Base-by-base conservation (phyloP, 2,329 filamentous ascomycete genomes). In the Rhynchosporium secalis region DNA sequence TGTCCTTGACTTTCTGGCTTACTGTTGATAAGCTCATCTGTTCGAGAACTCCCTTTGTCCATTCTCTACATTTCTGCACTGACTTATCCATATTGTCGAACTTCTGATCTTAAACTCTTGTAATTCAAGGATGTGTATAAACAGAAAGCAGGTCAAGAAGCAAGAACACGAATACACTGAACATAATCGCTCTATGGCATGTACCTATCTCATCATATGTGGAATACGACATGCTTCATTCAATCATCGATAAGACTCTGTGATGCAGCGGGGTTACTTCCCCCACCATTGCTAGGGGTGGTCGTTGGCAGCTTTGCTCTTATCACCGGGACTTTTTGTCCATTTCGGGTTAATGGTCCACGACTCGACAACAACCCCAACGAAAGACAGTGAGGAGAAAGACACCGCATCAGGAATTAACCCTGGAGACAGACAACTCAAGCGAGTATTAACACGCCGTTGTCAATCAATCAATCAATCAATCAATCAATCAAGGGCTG, bases 281-380 rank as follows among this genome's bases (percentile, higher is more conserved):
- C 66, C 63, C 68, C 62, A 51, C 61, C 56, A 63, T 62, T 65
- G 46, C 52, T 36, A 29, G 60, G 31, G 40, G 46, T 31, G 43
- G 33, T 46, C 43, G 57, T 62, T 61, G 60, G 63, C 45, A 41
- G 29, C 12, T 56, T 55, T 43, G 26, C 54, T 59, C 67, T 70
- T 69, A 69, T 70, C 70, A 65, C 41, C 10, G 62, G 70, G 70
- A 72, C 52, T 63, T 66, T 66, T 69, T 71, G 52, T 56, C 70
- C 69, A 8, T 40, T 65, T 72, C 63, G 56, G 70, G 70, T 51
- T 66, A 70, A 60, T 48, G 60, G 65, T 52, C 56, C n/a, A 59
- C 62, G 36, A 48, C 52, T 64, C 59, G 33, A 10, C 60, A 45
- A 60, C 43, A 13, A 51, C 28, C 52, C 28, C 36, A 5, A 40